A percentile compares a stretch with the other conserved stretches of the same genome.
Conservation (phyloP, 768 basidiomycete genomes). For the Boletus huronensis region DNA sequence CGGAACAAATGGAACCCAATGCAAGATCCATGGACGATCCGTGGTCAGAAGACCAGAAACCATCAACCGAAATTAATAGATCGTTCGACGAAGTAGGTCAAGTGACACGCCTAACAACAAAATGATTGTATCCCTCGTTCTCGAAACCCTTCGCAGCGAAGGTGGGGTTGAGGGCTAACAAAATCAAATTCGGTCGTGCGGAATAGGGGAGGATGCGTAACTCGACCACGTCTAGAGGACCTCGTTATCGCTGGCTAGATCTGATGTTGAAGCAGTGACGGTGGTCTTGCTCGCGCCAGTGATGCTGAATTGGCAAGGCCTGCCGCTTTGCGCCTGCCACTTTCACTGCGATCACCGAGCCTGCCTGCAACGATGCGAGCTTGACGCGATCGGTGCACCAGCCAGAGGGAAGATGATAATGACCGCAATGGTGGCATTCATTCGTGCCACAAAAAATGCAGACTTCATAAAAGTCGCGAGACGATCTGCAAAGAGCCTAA, state of each 20-base stretch:
- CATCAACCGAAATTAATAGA: slow-evolving; percentile 53
- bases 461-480: slow-evolving; percentile 10
- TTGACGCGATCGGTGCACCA: slow-evolving; percentile 5
- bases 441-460: slow-evolving; percentile 2
- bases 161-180: slow-evolving; percentile 46
- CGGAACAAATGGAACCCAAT: slow-evolving; percentile 50
- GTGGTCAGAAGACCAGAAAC: slow-evolving; percentile 46
- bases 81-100: slow-evolving; percentile 57
- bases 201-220: slow-evolving; percentile 10
- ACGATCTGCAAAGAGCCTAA: slow-evolving; percentile 9
- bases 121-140: slow-evolving; percentile 45
- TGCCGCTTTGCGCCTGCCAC: slow-evolving; percentile 6
- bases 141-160: slow-evolving; percentile 50
- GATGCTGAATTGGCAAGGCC: slow-evolving; percentile 3
- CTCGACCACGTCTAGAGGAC: slow-evolving; percentile 43
- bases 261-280: slow-evolving; percentile 8
- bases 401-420: slow-evolving; percentile 1
- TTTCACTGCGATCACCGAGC: slow-evolving; percentile 15
- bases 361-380: slow-evolving; percentile 15
- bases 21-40: slow-evolving; percentile 51
- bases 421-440: slow-evolving; percentile 5
- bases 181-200: slow-evolving; percentile 15
- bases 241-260: slow-evolving; percentile 16
- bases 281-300: background rate
- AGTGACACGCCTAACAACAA: slow-evolving; percentile 45